A percentile compares a stretch with the other conserved stretches of the same genome.
These are phyloP conservation scores for Chamaenerion angustifolium DNA, from an alignment of 345 rosid species.

Conservation along the genomic window DNA sequence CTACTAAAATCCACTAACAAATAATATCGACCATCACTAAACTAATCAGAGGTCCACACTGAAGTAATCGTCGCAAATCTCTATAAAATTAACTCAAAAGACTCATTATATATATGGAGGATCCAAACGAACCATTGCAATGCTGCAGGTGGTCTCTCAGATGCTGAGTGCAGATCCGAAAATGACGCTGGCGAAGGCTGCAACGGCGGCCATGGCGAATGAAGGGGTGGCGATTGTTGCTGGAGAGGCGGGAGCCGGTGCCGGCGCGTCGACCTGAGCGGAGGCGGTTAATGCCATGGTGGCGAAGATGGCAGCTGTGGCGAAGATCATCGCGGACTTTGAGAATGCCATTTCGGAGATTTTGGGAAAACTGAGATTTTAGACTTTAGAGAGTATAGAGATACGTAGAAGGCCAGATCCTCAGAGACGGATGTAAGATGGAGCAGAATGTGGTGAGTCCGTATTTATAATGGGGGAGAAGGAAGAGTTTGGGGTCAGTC, in stretches of 20 bases:
- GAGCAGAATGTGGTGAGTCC: too few relatives aligned
- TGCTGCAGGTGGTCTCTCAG: neutral
- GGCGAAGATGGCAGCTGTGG: neutral
- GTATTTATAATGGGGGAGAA: too few relatives aligned
- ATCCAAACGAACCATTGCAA: too few relatives aligned
- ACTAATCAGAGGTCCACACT: too few relatives aligned
- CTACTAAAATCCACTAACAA: neutral
- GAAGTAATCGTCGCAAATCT: too few relatives aligned
- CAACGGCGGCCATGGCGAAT: slow-evolving; percentile 1
- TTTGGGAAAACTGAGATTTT: too few relatives aligned
- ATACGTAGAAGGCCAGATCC: too few relatives aligned
- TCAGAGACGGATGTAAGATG: neutral
- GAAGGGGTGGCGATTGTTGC: neutral
- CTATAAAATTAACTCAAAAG: too few relatives aligned
- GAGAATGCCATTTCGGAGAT: slow-evolving; percentile 4
- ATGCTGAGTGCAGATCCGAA: slow-evolving; percentile 9
- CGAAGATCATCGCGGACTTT: slow-evolving; percentile 1
- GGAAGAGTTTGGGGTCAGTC: too few relatives aligned
- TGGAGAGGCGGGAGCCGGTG: slow-evolving; percentile 2
- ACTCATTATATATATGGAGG: too few relatives aligned
- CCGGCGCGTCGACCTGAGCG: slow-evolving; percentile 4
- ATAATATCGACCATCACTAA: too few relatives aligned
- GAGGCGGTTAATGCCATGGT: slow-evolving; percentile 1
- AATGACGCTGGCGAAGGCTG: neutral
- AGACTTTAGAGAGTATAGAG: neutral